phyloP scores from a whole-genome alignment of 106 monocot genomes.

The Dendrobium catenatum region DNA sequence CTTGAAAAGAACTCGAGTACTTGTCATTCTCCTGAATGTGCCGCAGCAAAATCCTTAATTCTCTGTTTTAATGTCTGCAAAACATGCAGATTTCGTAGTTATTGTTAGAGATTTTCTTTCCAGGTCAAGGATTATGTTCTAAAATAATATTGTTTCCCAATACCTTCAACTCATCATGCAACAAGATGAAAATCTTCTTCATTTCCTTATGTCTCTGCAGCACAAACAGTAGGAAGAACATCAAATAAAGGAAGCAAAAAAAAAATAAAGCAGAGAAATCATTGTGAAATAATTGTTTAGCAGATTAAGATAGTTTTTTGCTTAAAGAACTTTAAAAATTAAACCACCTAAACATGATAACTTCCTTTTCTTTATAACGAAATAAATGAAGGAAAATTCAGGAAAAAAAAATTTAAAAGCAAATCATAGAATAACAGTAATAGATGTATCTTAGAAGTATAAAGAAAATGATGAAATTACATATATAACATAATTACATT shows the following conservation, averaged over 20 bases:
- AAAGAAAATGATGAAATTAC: too few species aligned
- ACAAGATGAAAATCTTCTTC: slow-evolving; percentile 72
- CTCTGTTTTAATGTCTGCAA: slow-evolving; percentile 65
- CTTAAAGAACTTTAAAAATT: too few species aligned
- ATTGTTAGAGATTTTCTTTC: not conserved
- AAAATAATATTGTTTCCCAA: not conserved
- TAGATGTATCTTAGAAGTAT: too few species aligned
- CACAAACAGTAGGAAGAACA: not conserved
- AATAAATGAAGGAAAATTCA: too few species aligned
- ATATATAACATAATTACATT: too few species aligned
- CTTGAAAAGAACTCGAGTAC: not conserved
- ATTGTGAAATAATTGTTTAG: not conserved
- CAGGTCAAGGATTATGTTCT: not conserved
- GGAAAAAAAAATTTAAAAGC: too few species aligned
- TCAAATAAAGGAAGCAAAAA: not conserved
- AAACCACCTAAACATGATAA: too few species aligned
- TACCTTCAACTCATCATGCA: slow-evolving; percentile 87
- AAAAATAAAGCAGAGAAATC: not conserved
- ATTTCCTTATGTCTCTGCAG: slow-evolving; percentile 68
- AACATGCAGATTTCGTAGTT: not conserved
- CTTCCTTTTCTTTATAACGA: too few species aligned
- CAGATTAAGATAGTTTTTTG: too few species aligned
- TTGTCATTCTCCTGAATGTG: slow-evolving; percentile 32
- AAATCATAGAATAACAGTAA: too few species aligned
- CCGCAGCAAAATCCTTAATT: slow-evolving; percentile 46